A percentile compares a stretch with the other conserved stretches of the same genome.
Conservation (phyloP, 2,329 filamentous ascomycete species). For the Fusarium phyllophilum region DNA sequence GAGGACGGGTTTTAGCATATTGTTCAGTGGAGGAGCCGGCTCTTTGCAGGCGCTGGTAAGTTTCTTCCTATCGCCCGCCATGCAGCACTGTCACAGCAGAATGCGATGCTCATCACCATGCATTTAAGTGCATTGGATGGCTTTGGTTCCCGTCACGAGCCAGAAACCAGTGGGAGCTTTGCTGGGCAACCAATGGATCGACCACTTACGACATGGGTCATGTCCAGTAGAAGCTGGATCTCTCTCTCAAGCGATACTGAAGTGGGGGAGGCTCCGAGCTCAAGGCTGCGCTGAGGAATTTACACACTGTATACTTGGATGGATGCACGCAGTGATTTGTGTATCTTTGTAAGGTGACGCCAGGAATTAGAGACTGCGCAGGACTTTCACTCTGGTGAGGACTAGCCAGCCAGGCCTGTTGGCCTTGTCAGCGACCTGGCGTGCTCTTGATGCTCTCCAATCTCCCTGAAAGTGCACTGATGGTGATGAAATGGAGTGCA, state of each 20-base stretch:
- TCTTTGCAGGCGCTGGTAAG: constrained; percentile 1
- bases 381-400: background rate
- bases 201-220: constrained; percentile 11
- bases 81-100: constrained; percentile 18
- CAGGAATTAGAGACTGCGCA: background rate
- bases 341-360: constrained; percentile 4
- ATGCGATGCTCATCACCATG: constrained; percentile 12
- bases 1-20: constrained; percentile 6
- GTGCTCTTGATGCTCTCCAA: constrained; percentile 6
- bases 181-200: constrained; percentile 26
- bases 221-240: constrained; percentile 18
- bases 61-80: constrained; percentile 14
- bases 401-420: background rate
- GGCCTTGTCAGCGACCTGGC: constrained; percentile 2
- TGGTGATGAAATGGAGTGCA: constrained; percentile 24
- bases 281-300: constrained; percentile 41
- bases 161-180: constrained; percentile 8
- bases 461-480: constrained; percentile 18
- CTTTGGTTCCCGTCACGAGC: background rate
- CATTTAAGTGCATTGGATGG: background rate
- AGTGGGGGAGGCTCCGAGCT: constrained; percentile 36
- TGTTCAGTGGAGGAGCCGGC: background rate
- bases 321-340: constrained; percentile 17
- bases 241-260: constrained; percentile 19
- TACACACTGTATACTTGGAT: constrained; percentile 40